phyloP scores from a whole-genome alignment of 352 stramenopile species.

The Phytophthora syringae region DNA sequence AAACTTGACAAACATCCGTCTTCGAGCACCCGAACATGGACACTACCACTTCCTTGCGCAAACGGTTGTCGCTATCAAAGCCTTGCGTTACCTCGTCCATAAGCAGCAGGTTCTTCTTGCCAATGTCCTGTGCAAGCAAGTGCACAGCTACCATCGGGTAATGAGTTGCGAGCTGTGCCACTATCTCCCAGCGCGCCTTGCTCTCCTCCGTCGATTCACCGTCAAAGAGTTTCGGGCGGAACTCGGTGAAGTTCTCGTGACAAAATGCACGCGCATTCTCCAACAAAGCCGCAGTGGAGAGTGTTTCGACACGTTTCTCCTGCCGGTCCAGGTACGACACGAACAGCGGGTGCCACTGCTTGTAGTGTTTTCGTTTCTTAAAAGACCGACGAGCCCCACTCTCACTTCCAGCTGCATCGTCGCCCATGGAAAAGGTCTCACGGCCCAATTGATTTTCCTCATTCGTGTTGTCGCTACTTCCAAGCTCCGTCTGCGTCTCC shows the following conservation, averaged over 20 bases:
- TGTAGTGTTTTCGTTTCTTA: conserved; percentile 24
- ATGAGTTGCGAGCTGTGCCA: conserved; percentile 18
- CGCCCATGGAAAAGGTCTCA: neutral
- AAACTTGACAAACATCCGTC: conserved; percentile 17
- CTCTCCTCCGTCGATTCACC: conserved; percentile 16
- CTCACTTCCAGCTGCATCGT: neutral
- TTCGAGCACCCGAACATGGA: conserved; percentile 18
- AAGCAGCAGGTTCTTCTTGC: conserved; percentile 33
- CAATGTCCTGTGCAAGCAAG: conserved; percentile 19
- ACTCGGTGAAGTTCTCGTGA: conserved; percentile 25
- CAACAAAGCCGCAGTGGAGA: conserved; percentile 20
- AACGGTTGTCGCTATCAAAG: conserved; percentile 17
- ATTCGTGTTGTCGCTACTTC: too few relatives aligned
- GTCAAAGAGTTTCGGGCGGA: conserved; percentile 19
- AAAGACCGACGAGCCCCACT: neutral
- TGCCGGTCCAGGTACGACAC: conserved; percentile 19
- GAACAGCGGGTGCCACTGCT: conserved; percentile 31
- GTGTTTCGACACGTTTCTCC: conserved; percentile 17
- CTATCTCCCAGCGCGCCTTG: conserved; percentile 19
- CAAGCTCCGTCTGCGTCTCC: neutral
- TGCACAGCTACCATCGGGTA: conserved; percentile 31
- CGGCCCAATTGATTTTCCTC: neutral
- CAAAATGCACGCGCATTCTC: conserved; percentile 30
- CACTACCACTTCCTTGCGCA: conserved; percentile 19
- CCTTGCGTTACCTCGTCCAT: conserved; percentile 21